Evolutionary conservation across 345 rosid species (phyloP).

Genomic region (Salix suchowensis): DNA sequence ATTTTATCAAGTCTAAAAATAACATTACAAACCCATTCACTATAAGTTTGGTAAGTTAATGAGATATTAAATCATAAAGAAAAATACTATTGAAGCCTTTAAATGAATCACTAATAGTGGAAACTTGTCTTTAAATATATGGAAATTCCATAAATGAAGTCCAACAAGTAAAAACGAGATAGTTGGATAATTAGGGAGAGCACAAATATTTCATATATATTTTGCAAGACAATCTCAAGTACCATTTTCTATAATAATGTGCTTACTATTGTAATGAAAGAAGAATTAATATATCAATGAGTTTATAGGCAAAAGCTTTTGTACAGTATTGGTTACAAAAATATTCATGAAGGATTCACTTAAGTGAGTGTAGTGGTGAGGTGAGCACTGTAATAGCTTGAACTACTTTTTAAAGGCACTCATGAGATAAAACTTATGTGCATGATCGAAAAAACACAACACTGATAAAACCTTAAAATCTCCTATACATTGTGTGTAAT

Average conservation of each 20-base stretch:
- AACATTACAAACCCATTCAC: neutral
- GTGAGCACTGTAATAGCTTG: accelerated
- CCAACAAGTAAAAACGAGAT: neutral
- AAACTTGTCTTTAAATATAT: neutral
- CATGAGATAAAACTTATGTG: too few species aligned
- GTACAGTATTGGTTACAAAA: too few species aligned
- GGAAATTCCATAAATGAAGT: neutral
- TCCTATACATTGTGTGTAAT: too few species aligned
- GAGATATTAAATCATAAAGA: neutral
- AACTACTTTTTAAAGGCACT: neutral
- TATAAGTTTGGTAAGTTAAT: neutral
- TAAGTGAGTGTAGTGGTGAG: neutral
- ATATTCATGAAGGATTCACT: too few species aligned
- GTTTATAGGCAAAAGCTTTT: too few species aligned
- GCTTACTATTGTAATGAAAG: too few species aligned
- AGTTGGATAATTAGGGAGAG: neutral
- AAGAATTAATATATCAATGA: too few species aligned
- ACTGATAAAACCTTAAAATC: too few species aligned
- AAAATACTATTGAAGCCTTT: neutral
- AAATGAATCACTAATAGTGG: neutral
- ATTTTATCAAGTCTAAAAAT: neutral
- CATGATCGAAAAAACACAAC: too few species aligned
- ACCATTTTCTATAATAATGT: too few species aligned
- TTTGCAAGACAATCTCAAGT: too few species aligned
- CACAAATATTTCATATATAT: too few species aligned